Conservation (phyloP, 345 rosid genomes). For the Syzygium aqueum region DNA sequence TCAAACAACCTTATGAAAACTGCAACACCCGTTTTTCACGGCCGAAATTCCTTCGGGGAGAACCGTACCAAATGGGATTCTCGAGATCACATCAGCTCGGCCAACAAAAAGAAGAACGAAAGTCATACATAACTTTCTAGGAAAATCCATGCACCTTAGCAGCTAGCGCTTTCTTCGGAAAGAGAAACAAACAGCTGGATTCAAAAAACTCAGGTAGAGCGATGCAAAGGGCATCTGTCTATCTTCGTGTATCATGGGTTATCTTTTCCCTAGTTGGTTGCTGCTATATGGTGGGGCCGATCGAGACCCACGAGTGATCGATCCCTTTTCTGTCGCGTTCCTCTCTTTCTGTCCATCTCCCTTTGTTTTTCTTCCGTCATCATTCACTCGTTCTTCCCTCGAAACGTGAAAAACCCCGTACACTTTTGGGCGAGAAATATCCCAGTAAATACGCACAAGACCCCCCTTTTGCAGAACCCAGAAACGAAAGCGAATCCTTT, state of each 20-base stretch:
- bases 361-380: neutral
- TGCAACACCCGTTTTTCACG: too few species aligned
- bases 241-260: too few species aligned
- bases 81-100: neutral
- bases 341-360: neutral
- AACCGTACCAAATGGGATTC: neutral
- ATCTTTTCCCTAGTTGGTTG: too few species aligned
- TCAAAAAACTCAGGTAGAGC: neutral
- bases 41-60: neutral
- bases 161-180: neutral
- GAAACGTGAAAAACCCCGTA: neutral
- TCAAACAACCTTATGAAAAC: too few species aligned
- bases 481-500: neutral
- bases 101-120: neutral
- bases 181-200: neutral
- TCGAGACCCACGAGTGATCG: neutral
- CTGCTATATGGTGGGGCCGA: neutral
- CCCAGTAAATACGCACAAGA: neutral
- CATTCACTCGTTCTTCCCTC: neutral
- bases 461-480: neutral
- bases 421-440: neutral
- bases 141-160: neutral
- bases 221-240: neutral
- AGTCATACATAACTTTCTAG: neutral
- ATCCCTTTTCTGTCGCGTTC: neutral